phyloP scores from a whole-genome alignment of 768 basidiomycete species.

The Ramaria rubella region DNA sequence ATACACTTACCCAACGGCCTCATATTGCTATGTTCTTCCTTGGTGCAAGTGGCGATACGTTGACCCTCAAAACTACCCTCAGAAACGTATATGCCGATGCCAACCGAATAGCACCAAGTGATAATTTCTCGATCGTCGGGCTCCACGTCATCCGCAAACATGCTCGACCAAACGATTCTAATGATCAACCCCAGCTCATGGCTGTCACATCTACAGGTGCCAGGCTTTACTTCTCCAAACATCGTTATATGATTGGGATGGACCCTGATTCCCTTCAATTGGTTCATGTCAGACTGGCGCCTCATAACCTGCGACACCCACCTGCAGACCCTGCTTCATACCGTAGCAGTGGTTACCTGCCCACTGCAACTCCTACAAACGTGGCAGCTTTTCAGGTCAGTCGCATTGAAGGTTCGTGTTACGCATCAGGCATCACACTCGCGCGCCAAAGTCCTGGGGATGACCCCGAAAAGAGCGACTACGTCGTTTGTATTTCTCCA shows the following conservation, averaged over 20 bases:
- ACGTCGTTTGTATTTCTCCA: constrained; percentile 66
- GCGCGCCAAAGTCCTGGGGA: constrained; percentile 72
- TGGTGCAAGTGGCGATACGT: constrained; percentile 35
- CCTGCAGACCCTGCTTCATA: constrained; percentile 41
- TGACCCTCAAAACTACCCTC: constrained; percentile 71
- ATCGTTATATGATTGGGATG: constrained; percentile 19
- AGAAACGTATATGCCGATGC: constrained; percentile 67
- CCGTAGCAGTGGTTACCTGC: constrained; percentile 20
- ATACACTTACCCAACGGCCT: constrained; percentile 63
- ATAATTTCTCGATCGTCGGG: constrained; percentile 61
- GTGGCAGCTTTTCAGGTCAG: not conserved
- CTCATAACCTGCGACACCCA: constrained; percentile 67
- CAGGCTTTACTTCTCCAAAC: constrained; percentile 65
- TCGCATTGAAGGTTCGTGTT: constrained; percentile 41
- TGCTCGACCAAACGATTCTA: constrained; percentile 49
- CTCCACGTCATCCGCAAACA: constrained; percentile 55
- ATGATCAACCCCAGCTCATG: constrained; percentile 64
- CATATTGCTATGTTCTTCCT: constrained; percentile 22
- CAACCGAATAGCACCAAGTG: constrained; percentile 74
- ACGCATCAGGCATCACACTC: constrained; percentile 59
- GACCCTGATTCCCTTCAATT: constrained; percentile 50
- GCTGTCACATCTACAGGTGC: constrained; percentile 78
- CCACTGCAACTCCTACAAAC: not conserved
- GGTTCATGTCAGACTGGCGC: constrained; percentile 73
- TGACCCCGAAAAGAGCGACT: constrained; percentile 47